Conservation (phyloP, 768 basidiomycete genomes). For the Inosperma sp. region DNA sequence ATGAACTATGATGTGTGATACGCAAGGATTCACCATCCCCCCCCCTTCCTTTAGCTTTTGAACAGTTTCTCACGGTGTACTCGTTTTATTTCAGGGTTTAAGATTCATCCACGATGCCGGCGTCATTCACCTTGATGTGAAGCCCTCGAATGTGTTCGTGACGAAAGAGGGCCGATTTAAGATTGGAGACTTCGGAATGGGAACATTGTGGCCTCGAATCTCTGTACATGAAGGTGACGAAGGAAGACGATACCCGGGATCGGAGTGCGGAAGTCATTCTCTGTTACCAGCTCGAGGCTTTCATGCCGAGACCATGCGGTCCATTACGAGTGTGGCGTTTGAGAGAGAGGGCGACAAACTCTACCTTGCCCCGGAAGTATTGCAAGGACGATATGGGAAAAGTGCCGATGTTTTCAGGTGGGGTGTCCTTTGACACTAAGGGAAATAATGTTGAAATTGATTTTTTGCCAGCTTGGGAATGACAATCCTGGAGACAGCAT, state of each 20-base stretch:
- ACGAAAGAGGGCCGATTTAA: constrained; percentile 84
- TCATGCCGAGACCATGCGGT: neutral
- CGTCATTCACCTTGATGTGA: constrained; percentile 93
- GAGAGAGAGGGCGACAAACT: constrained; percentile 97
- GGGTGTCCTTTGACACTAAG: constrained; percentile 23
- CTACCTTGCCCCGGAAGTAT: constrained; percentile 94
- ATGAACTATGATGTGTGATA: no score
- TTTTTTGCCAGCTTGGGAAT: constrained; percentile 73
- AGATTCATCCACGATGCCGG: constrained; percentile 84
- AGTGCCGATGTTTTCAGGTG: constrained; percentile 97
- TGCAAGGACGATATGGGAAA: constrained; percentile 87
- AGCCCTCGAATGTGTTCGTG: constrained; percentile 95
- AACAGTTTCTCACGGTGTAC: constrained; percentile 7
- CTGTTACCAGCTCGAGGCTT: neutral
- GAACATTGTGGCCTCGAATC: constrained; percentile 83
- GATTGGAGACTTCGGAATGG: constrained; percentile 99
- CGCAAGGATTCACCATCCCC: neutral
- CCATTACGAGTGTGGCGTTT: constrained; percentile 41
- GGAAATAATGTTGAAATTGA: constrained; percentile 36
- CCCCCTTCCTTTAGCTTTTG: neutral
- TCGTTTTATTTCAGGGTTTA: constrained; percentile 55
- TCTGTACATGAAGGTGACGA: constrained; percentile 19
- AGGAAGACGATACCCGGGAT: neutral
- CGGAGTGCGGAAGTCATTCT: neutral
- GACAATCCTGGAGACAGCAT: constrained; percentile 90